These are phyloP conservation scores for Phytophthora fragariaefolia DNA, from an alignment of 352 stramenopile genomes.

Conservation along the genomic window DNA sequence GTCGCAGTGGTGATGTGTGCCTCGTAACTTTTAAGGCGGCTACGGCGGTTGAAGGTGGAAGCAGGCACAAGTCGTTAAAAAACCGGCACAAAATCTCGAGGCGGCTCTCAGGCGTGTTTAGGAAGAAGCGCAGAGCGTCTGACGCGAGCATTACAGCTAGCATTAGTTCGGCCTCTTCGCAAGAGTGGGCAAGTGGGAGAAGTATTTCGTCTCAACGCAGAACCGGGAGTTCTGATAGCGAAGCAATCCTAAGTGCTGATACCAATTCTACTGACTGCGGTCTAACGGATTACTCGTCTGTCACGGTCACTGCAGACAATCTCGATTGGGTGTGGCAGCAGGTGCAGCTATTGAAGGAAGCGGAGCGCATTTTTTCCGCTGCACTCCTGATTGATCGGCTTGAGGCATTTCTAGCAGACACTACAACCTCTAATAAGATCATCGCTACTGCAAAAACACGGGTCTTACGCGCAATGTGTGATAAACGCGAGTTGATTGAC, in stretches of 20 bases:
- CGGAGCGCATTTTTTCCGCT: slow-evolving; percentile 80
- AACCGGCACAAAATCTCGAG: slow-evolving; percentile 45
- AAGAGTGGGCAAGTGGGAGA: slow-evolving; percentile 24
- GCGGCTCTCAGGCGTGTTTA: slow-evolving; percentile 57
- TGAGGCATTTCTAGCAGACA: slow-evolving; percentile 54
- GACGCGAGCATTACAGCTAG: slow-evolving; percentile 33
- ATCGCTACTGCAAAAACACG: slow-evolving; percentile 33
- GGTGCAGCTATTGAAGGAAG: slow-evolving; percentile 64
- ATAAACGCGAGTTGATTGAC: slow-evolving; percentile 53
- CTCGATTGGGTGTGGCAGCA: slow-evolving; percentile 80
- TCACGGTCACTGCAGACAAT: slow-evolving; percentile 57
- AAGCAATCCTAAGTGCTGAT: not conserved
- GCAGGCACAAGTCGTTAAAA: slow-evolving; percentile 20
- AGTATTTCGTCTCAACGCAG: slow-evolving; percentile 13
- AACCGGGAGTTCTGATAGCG: slow-evolving; percentile 14
- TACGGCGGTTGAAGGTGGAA: slow-evolving; percentile 45
- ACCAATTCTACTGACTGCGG: slow-evolving; percentile 16
- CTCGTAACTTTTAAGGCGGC: slow-evolving; percentile 69
- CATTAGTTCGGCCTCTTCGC: slow-evolving; percentile 30
- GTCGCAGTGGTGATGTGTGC: slow-evolving; percentile 49
- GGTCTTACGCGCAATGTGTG: slow-evolving; percentile 55
- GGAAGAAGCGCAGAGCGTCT: slow-evolving; percentile 29
- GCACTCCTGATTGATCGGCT: slow-evolving; percentile 74
- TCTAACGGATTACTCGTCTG: slow-evolving; percentile 61
- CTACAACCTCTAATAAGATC: slow-evolving; percentile 26